Base-by-base conservation (phyloP, 2,329 filamentous ascomycete genomes). In the Penicillium sp. region DNA sequence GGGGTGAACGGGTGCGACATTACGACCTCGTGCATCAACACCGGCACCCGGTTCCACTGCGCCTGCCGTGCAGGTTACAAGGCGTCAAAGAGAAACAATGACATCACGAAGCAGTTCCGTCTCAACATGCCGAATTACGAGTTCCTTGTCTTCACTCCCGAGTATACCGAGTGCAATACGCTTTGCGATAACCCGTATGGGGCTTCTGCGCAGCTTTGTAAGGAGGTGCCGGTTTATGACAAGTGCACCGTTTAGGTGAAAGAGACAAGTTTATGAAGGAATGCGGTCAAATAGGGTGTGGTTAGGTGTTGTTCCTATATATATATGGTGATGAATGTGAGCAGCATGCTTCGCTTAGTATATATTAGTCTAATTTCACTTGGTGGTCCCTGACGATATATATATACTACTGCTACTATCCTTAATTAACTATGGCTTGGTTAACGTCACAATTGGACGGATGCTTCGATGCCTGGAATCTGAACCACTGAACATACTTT, bases 11-110 rank as follows among this genome's bases (percentile, higher is more conserved):
- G 67, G 62, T 81, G 79, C 65, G 75, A 81, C 63, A 68, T 76
- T 47, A 80, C 77, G 15, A 81, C 79, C 26, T 80, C 79, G 7
- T 81, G 79, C 68, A 81, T 80, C 66, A 79, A 75, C 70, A 79
- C 76, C 1, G 77, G 77, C 54, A 68, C 67, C 6, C 64, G 70
- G 23, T 79, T 78, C 74, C 76, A 79, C 69, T 79, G 77, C 58
- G 77, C 77, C 67, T 79, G 77, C 63, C 76, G 76, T 59, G 77
- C 77, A 21, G 77, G 77, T 45, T 79, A 76, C 66, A 79, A 79
- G 70, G 74, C 76, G 31, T 75, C 72, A 19, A 29, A 60, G 19
- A 8, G 69, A 46, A 72, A 78, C 62, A 61, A 69, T 13, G 64
- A 78, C 58, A 58, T 73, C 52, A 53, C 61, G 21, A 65, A 72